A percentile compares a stretch with the other conserved stretches of the same genome.
phyloP scores from a whole-genome alignment of 2,329 filamentous ascomycete species.

The Gyromitra esculenta region DNA sequence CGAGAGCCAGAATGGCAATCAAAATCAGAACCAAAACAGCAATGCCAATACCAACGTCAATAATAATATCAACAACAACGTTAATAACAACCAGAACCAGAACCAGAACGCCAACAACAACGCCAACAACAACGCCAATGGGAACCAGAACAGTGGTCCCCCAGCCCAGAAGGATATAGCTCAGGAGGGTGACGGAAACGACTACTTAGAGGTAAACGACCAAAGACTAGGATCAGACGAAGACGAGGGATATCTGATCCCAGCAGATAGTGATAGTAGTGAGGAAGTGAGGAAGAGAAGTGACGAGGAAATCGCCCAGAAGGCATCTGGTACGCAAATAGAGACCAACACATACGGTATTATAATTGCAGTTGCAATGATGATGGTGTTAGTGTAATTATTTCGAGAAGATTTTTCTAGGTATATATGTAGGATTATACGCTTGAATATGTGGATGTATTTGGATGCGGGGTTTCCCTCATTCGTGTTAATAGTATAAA shows the following conservation, averaged over 20 bases:
- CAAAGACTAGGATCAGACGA: slow-evolving; percentile 4
- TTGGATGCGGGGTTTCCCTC: neutral
- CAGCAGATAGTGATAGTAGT: neutral
- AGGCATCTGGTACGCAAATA: slow-evolving; percentile 16
- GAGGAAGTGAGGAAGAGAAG: neutral
- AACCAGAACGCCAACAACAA: slow-evolving; percentile 23
- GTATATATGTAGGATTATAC: neutral
- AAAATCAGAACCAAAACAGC: slow-evolving; percentile 9
- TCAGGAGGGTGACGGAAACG: neutral
- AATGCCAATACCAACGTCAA: slow-evolving; percentile 31
- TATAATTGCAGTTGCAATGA: slow-evolving; percentile 27
- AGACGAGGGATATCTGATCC: neutral
- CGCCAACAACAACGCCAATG: slow-evolving; percentile 14
- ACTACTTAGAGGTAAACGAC: neutral
- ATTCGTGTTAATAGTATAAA: neutral
- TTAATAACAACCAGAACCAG: slow-evolving; percentile 13
- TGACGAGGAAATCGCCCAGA: slow-evolving; percentile 11
- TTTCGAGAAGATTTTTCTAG: neutral
- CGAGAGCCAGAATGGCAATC: neutral
- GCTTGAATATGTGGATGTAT: neutral
- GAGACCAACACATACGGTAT: slow-evolving; percentile 28
- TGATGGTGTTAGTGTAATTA: slow-evolving; percentile 21
- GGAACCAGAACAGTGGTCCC: neutral
- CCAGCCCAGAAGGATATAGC: slow-evolving; percentile 6
- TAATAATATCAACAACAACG: slow-evolving; percentile 18